A percentile compares a stretch with the other conserved stretches of the same genome.
These are phyloP conservation scores for Coccomyxa sp. DNA, from an alignment of 139 green algal genomes.

Conservation along the genomic window DNA sequence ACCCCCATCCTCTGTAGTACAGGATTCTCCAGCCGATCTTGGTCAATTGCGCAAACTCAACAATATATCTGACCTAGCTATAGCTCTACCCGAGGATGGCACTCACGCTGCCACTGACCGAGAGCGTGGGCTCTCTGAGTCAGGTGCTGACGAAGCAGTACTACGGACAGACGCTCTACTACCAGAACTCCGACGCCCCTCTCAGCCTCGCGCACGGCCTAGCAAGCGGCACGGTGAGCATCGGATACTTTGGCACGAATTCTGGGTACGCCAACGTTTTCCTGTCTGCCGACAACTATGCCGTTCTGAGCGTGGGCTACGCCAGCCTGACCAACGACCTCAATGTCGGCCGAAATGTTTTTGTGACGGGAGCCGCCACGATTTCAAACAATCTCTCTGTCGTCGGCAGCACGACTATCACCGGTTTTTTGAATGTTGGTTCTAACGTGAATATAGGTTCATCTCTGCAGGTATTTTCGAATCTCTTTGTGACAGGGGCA, in stretches of 20 bases:
- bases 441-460: not conserved
- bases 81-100: not conserved
- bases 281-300: not conserved
- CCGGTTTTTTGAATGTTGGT: not conserved
- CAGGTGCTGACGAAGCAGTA: not conserved
- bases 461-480: not conserved
- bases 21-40: no score
- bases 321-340: not conserved
- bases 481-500: not conserved
- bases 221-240: not conserved
- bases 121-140: not conserved
- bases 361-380: not conserved
- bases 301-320: not conserved
- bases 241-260: conserved; percentile 1
- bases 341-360: not conserved
- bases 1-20: no score
- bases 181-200: not conserved
- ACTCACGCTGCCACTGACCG: not conserved
- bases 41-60: no score
- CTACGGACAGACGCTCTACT: not conserved
- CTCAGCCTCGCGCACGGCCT: not conserved
- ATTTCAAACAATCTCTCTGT: not conserved
- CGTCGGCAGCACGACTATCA: not conserved
- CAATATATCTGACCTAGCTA: not conserved
- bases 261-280: not conserved